phyloP scores from a whole-genome alignment of 1,284 basidiomycete species.

The Papiliotrema flavescens region DNA sequence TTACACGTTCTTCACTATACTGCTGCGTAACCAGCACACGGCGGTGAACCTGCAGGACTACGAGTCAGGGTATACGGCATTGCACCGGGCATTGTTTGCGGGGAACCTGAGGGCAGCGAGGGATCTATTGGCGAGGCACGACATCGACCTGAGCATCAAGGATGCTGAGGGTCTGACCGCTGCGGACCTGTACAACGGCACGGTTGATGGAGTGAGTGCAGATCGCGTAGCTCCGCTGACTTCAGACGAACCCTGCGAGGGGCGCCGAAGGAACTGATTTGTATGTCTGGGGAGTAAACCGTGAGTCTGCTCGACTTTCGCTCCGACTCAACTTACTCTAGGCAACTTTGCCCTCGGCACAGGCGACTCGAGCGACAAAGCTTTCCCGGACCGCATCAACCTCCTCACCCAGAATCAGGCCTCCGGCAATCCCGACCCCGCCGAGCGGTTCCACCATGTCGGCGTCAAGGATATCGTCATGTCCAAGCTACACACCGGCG shows the following conservation, averaged over 20 bases:
- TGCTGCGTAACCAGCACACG: conserved; percentile 71
- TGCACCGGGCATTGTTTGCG: conserved; percentile 84
- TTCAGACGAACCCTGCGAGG: conserved; percentile 57
- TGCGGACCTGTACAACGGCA: conserved; percentile 91
- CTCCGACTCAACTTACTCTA: too few relatives aligned
- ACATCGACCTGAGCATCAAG: conserved; percentile 71
- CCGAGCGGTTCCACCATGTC: conserved; percentile 52
- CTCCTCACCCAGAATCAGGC: conserved; percentile 52
- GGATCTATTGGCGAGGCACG: conserved; percentile 67
- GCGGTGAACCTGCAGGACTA: conserved; percentile 78
- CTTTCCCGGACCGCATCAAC: conserved; percentile 72
- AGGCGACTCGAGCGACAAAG: conserved; percentile 73
- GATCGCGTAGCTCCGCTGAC: conserved; percentile 31
- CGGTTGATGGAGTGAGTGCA: conserved; percentile 59
- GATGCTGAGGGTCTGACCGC: conserved; percentile 89
- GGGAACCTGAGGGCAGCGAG: conserved; percentile 80
- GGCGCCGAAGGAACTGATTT: conserved; percentile 59
- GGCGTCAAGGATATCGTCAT: conserved; percentile 67
- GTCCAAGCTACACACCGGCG: conserved; percentile 76
- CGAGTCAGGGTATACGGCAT: conserved; percentile 86
- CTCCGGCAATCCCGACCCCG: conserved; percentile 36
- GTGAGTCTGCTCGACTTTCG: conserved; percentile 51
- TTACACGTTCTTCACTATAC: conserved; percentile 71
- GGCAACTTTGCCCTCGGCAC: conserved; percentile 77
- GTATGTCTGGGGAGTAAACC: conserved; percentile 88